These are phyloP conservation scores for Akebia trifoliata DNA, from an alignment of 164 flowering plant species.

Conservation along the genomic window DNA sequence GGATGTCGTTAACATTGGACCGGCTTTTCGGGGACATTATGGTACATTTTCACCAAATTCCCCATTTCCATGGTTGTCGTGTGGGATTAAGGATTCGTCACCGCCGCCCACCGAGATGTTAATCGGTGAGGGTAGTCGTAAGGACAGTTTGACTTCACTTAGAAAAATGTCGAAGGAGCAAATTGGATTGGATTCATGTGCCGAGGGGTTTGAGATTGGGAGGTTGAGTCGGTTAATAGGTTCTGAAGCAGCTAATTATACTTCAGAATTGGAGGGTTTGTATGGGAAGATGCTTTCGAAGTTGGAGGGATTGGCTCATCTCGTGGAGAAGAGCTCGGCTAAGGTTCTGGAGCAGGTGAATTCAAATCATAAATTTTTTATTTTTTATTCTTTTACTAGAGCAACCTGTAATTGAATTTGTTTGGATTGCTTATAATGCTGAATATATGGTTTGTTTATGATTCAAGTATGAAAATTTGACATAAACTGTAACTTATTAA, in stretches of 20 bases:
- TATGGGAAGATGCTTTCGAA: constrained; percentile 76
- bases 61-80: constrained; percentile 48
- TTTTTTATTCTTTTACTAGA: neutral
- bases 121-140: constrained; percentile 17
- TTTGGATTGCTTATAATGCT: neutral
- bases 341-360: constrained; percentile 66
- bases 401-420: neutral
- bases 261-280: constrained; percentile 61
- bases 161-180: constrained; percentile 39
- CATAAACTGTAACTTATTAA: too few relatives aligned
- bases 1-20: constrained; percentile 69
- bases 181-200: constrained; percentile 40
- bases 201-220: constrained; percentile 56
- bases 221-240: constrained; percentile 56
- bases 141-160: constrained; percentile 26
- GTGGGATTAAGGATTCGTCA: constrained; percentile 27
- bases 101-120: constrained; percentile 34
- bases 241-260: constrained; percentile 46
- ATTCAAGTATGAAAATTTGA: neutral
- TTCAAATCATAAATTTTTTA: neutral
- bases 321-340: constrained; percentile 58
- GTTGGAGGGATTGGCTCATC: constrained; percentile 53
- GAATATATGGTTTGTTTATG: neutral
- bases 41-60: constrained; percentile 59
- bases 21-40: constrained; percentile 75